phyloP scores from a whole-genome alignment of 345 rosid genomes.

The Citrus cavaleriei region DNA sequence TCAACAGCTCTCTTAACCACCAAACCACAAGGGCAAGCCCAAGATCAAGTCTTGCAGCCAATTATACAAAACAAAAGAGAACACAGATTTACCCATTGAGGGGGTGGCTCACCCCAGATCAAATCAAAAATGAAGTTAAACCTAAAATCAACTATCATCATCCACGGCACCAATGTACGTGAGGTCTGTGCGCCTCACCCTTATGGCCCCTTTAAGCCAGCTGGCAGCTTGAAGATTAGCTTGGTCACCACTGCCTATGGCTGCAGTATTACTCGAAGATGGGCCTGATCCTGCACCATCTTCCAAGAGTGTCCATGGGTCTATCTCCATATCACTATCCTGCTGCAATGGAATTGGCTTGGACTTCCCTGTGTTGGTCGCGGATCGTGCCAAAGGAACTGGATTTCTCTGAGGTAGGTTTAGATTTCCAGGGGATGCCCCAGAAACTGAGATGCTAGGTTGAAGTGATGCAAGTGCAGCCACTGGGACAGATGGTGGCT shows the following conservation, averaged over 20 bases:
- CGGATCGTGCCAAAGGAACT: constrained; percentile 34
- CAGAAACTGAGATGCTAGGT: constrained; percentile 42
- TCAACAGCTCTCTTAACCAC: constrained; percentile 24
- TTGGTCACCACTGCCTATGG: constrained; percentile 57
- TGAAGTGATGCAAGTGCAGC: constrained; percentile 62
- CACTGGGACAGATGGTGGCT: constrained; percentile 60
- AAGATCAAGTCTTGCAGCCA: constrained; percentile 17
- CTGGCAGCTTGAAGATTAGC: constrained; percentile 76
- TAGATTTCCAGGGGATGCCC: constrained; percentile 29
- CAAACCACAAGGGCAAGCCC: constrained; percentile 14
- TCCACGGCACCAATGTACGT: constrained; percentile 84
- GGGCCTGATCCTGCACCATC: constrained; percentile 77
- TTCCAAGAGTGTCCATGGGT: constrained; percentile 95
- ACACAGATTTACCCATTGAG: constrained; percentile 24
- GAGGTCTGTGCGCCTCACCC: constrained; percentile 85
- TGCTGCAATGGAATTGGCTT: constrained; percentile 47
- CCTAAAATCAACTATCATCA: constrained; percentile 72
- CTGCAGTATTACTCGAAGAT: constrained; percentile 49
- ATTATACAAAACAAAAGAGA: constrained; percentile 14
- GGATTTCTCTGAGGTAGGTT: constrained; percentile 46
- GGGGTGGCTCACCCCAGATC: constrained; percentile 23
- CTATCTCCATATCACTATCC: constrained; percentile 66
- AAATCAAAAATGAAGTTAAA: constrained; percentile 31
- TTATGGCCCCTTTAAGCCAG: constrained; percentile 94
- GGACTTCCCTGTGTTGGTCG: constrained; percentile 49